These are phyloP conservation scores for Solanum pinnatisectum DNA, from an alignment of 257 asterid species.

Conservation along the genomic window DNA sequence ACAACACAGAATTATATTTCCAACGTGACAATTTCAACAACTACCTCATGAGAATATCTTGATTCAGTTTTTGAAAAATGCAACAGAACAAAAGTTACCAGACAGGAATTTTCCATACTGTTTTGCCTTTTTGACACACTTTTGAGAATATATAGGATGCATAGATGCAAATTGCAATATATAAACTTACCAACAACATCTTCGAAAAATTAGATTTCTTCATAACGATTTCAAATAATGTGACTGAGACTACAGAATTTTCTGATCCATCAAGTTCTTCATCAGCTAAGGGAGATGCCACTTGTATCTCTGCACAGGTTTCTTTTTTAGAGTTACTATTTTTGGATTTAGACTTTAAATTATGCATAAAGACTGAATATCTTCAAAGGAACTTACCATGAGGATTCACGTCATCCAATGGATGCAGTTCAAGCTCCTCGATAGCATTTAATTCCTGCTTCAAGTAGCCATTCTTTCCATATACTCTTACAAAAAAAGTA, in stretches of 20 bases:
- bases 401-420: background rate
- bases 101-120: background rate
- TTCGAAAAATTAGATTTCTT: background rate
- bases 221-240: background rate
- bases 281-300: background rate
- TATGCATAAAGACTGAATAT: background rate
- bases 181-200: background rate
- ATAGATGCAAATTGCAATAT: background rate
- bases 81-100: background rate
- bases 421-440: background rate
- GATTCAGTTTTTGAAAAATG: background rate
- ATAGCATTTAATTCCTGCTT: background rate
- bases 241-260: no score
- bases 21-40: background rate
- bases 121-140: background rate
- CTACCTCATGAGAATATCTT: background rate
- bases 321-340: background rate
- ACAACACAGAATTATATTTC: background rate
- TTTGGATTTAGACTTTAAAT: background rate
- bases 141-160: background rate
- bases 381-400: background rate
- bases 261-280: background rate
- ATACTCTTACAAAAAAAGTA: background rate
- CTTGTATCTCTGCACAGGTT: background rate
- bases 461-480: background rate